Evolutionary conservation across 179 eudicot genomes (phyloP), one percentile per base, ranked within the genome.

Genomic region (Spergularia azorica): DNA sequence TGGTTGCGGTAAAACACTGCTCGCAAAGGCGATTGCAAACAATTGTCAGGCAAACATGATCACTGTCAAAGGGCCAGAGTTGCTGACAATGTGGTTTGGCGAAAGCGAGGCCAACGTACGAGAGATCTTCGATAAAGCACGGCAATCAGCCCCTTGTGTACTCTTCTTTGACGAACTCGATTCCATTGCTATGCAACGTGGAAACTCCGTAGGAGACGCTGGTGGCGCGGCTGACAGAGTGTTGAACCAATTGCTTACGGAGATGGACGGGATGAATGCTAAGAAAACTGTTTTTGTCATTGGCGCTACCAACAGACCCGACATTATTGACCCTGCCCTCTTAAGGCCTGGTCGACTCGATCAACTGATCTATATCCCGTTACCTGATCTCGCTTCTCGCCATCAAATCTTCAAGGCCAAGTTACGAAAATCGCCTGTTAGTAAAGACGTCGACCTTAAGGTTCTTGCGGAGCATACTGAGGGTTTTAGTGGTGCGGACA

Each of bases 41-140:
- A 89, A 88, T 62, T 88, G 91, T 18, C 91, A 88, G 66, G 91
- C 89, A 38, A 89, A 89, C 72, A 87, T 89, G 69, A 87, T 89
- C 16, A 89, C 90, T 65, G 69, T 88, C 61, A 88, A 88, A 79
- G 91, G 91, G n/a, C 91, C 89, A 12, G 91, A 86, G 39, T 79
- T 88, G 86, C 83, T 88, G 15, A 88, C 91, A 2, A 88, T 88
- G 91, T 88, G 91, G 91, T 88, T 88, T 66, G 91, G 91, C 62
- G 92, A 89, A 71, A 89, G 90, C 73, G 92, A 89, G 71, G 92
- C 92, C 13, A 89, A 89, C 82, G 90, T 87, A 9, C 50, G 90
- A 9, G 92, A 87, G 60, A 87, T 89, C 12, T 89, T 87, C 36
- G 92, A 89, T 81, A 89, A 89, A 84, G 92, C 92, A 9, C 86